phyloP scores from a whole-genome alignment of 805 yeast species.

The Metschnikowia continentalis region DNA sequence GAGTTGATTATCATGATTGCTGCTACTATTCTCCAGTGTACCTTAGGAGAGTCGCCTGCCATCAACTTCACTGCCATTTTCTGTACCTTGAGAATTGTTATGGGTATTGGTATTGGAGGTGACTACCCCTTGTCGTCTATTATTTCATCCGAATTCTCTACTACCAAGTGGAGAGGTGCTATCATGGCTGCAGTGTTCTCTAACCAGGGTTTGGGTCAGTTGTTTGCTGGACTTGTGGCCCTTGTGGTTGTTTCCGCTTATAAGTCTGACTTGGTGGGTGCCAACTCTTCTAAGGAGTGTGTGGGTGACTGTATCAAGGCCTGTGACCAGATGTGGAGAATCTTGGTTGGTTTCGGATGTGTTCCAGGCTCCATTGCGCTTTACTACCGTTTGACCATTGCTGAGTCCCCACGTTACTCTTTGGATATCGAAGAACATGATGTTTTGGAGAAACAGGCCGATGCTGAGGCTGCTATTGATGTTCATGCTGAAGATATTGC shows the following conservation, averaged over 20 bases:
- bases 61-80: slow-evolving; percentile 70
- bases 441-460: slow-evolving; percentile 51
- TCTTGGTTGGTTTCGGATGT: slow-evolving; percentile 82
- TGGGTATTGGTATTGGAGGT: slow-evolving; percentile 98
- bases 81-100: slow-evolving; percentile 72
- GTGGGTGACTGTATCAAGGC: slow-evolving; percentile 65
- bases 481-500: slow-evolving; percentile 33
- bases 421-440: slow-evolving; percentile 66
- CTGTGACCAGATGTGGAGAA: slow-evolving; percentile 93
- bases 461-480: slow-evolving; percentile 43
- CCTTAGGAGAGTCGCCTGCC: slow-evolving; percentile 67
- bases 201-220: slow-evolving; percentile 96
- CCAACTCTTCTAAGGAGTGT: slow-evolving; percentile 57
- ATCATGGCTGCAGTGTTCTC: slow-evolving; percentile 96
- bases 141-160: slow-evolving; percentile 86
- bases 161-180: slow-evolving; percentile 97
- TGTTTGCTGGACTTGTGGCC: slow-evolving; percentile 81
- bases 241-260: slow-evolving; percentile 72
- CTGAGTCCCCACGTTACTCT: slow-evolving; percentile 90
- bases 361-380: slow-evolving; percentile 82
- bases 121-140: slow-evolving; percentile 93
- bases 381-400: slow-evolving; percentile 89
- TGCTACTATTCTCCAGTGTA: slow-evolving; percentile 76
- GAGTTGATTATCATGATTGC: slow-evolving; percentile 81
- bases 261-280: slow-evolving; percentile 54